Percentiles rank a stretch among this genome's conserved stretches.
These are phyloP conservation scores for Euphorbia tirucalli DNA, from an alignment of 345 rosid genomes.

Conservation along the genomic window DNA sequence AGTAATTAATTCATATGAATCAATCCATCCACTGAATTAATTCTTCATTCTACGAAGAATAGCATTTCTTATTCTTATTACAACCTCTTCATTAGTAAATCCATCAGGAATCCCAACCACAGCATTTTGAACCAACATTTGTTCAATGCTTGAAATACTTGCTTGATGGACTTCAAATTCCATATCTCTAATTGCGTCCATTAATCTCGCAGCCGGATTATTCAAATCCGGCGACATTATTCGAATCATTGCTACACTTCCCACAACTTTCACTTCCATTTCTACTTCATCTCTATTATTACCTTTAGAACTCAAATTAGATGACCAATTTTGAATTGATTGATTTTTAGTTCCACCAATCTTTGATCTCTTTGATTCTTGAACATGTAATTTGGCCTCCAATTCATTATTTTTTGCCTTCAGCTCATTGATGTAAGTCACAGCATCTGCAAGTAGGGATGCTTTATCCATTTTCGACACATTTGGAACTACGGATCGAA, in stretches of 20 bases:
- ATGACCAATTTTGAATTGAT: too few relatives aligned
- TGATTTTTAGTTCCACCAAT: too few relatives aligned
- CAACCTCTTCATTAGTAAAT: slow-evolving; percentile 26
- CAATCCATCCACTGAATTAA: too few relatives aligned
- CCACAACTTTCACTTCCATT: slow-evolving; percentile 53
- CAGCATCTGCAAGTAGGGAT: slow-evolving; percentile 67
- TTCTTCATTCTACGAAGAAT: slow-evolving; percentile 27
- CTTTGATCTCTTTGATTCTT: slow-evolving; percentile 8
- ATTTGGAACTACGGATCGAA: slow-evolving; percentile 82
- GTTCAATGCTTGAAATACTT: slow-evolving; percentile 42
- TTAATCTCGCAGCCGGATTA: slow-evolving; percentile 47
- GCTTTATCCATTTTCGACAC: slow-evolving; percentile 94
- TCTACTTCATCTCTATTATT: slow-evolving; percentile 13
- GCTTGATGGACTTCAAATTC: slow-evolving; percentile 47
- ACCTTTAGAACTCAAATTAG: too few relatives aligned
- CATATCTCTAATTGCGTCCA: slow-evolving; percentile 45
- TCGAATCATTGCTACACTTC: slow-evolving; percentile 47
- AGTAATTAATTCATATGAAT: too few relatives aligned
- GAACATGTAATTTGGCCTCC: slow-evolving; percentile 31
- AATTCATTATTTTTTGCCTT: slow-evolving; percentile 45
- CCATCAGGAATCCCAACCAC: slow-evolving; percentile 41
- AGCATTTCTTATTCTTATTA: slow-evolving; percentile 29
- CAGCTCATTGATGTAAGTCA: slow-evolving; percentile 66
- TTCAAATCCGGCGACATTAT: slow-evolving; percentile 40
- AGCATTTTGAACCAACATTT: slow-evolving; percentile 43